Evolutionary conservation across 495 filamentous ascomycete species (phyloP).

Genomic region (Penicillium desertorum): DNA sequence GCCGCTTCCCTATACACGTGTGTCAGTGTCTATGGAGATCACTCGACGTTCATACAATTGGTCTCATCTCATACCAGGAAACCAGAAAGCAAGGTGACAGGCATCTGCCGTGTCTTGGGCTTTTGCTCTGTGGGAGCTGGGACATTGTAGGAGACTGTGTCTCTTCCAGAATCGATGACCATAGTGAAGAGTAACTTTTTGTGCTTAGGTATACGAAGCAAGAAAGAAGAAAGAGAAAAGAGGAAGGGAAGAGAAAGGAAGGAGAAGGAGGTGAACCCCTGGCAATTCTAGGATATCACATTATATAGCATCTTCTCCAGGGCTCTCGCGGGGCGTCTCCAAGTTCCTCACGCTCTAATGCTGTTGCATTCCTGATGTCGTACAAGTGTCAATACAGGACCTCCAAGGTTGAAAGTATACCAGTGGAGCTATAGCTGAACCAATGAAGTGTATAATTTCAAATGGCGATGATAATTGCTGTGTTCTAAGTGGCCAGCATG

Average conservation of each 20-base stretch:
- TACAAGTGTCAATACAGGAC: constrained; percentile 13
- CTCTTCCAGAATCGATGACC: constrained; percentile 36
- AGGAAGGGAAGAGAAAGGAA: neutral
- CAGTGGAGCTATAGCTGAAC: constrained; percentile 3
- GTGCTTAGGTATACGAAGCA: neutral
- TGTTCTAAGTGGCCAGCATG: constrained; percentile 18
- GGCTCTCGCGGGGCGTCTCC: constrained; percentile 13
- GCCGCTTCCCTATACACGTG: constrained; percentile 45
- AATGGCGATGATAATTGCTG: constrained; percentile 25
- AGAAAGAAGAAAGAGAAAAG: neutral
- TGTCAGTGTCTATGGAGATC: neutral
- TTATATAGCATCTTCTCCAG: constrained; percentile 19
- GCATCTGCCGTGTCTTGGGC: constrained; percentile 31
- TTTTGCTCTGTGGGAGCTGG: constrained; percentile 6
- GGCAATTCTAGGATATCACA: neutral
- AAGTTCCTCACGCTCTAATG: constrained; percentile 28
- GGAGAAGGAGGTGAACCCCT: neutral
- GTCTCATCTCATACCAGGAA: constrained; percentile 37
- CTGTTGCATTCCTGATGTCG: constrained; percentile 8
- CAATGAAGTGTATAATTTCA: constrained; percentile 14
- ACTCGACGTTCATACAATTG: neutral
- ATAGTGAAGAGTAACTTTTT: constrained; percentile 16
- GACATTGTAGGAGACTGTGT: constrained; percentile 24
- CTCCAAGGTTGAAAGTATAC: constrained; percentile 15
- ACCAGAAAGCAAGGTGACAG: constrained; percentile 49